Conservation (phyloP, 352 stramenopile genomes). For the Pythium chondricola region DNA sequence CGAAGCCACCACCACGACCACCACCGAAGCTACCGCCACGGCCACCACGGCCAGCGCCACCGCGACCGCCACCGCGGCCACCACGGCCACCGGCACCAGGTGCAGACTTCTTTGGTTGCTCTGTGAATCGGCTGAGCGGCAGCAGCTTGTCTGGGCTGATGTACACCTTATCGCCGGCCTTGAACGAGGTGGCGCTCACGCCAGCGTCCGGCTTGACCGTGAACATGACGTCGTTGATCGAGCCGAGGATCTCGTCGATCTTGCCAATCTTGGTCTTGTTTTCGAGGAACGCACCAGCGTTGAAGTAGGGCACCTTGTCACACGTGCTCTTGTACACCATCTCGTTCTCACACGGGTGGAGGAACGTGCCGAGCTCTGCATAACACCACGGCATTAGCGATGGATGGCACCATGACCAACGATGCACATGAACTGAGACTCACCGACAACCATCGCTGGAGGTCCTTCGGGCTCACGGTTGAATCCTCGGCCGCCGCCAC, state of each 20-base stretch:
- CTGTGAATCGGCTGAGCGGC: slow-evolving; percentile 93
- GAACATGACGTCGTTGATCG: slow-evolving; percentile 96
- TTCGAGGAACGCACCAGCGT: slow-evolving; percentile 96
- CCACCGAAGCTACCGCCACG: slow-evolving; percentile 20
- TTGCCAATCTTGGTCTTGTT: slow-evolving; percentile 99
- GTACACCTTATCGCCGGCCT: slow-evolving; percentile 96
- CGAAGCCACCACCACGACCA: slow-evolving; percentile 24
- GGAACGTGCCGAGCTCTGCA: slow-evolving; percentile 92
- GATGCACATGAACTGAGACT: slow-evolving; percentile 9
- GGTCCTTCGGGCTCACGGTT: slow-evolving; percentile 61
- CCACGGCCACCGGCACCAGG: slow-evolving; percentile 34
- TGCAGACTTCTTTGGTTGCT: slow-evolving; percentile 73
- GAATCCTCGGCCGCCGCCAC: slow-evolving; percentile 31
- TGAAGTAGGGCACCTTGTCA: slow-evolving; percentile 98
- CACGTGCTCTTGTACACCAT: slow-evolving; percentile 97
- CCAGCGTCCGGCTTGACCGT: slow-evolving; percentile 95
- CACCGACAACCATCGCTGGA: slow-evolving; percentile 64
- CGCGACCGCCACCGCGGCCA: slow-evolving; percentile 34
- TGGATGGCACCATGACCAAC: not conserved
- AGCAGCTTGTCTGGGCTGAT: slow-evolving; percentile 97
- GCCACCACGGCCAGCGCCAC: slow-evolving; percentile 24
- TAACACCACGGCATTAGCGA: slow-evolving; percentile 1
- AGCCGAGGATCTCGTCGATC: slow-evolving; percentile 98
- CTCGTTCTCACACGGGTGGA: slow-evolving; percentile 97
- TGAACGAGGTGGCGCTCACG: slow-evolving; percentile 94